Percentiles rank a stretch among this genome's conserved stretches.
Conservation (phyloP, 225 moss, liverwort and hornwort species). For the Takakia lepidozioides region DNA sequence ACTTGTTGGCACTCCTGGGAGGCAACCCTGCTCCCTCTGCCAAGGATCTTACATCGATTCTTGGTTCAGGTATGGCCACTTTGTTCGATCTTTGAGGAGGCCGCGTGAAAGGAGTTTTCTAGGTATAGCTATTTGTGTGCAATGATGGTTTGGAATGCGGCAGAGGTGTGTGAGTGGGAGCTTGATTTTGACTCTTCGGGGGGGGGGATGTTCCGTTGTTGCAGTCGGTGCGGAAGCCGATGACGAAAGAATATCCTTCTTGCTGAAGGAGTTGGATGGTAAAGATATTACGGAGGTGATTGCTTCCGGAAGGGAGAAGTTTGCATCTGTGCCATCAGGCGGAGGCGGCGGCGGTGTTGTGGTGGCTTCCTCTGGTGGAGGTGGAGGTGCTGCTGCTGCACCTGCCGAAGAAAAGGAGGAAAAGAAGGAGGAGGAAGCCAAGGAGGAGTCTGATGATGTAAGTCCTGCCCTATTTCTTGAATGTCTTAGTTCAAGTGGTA, state of each 20-base stretch:
- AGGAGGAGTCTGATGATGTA: slow-evolving; percentile 83
- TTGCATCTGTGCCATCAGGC: slow-evolving; percentile 72
- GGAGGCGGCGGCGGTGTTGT: slow-evolving; percentile 49
- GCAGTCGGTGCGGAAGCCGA: slow-evolving; percentile 78
- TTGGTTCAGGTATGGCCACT: slow-evolving; percentile 35
- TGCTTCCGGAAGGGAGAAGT: slow-evolving; percentile 72
- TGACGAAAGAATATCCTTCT: slow-evolving; percentile 32
- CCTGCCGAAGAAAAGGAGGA: slow-evolving; percentile 36
- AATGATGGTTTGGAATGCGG: background rate
- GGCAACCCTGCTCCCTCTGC: slow-evolving; percentile 59
- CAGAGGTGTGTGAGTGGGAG: background rate
- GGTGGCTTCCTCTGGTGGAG: slow-evolving; percentile 33
- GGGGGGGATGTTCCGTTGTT: background rate
- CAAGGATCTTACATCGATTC: slow-evolving; percentile 60
- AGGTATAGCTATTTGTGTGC: background rate
- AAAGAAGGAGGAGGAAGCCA: slow-evolving; percentile 62
- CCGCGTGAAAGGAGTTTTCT: too few species aligned
- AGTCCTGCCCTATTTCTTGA: slow-evolving; percentile 2
- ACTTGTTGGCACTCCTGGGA: slow-evolving; percentile 73
- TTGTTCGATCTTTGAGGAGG: background rate
- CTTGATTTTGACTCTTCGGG: background rate
- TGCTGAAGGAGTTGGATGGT: slow-evolving; percentile 56
- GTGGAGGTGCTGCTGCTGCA: slow-evolving; percentile 25
- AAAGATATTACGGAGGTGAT: slow-evolving; percentile 82
- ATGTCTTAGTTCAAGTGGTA: background rate